A percentile compares a stretch with the other conserved stretches of the same genome.
These are phyloP conservation scores for Brettanomyces nanus DNA, from an alignment of 805 yeast genomes.

Conservation along the genomic window DNA sequence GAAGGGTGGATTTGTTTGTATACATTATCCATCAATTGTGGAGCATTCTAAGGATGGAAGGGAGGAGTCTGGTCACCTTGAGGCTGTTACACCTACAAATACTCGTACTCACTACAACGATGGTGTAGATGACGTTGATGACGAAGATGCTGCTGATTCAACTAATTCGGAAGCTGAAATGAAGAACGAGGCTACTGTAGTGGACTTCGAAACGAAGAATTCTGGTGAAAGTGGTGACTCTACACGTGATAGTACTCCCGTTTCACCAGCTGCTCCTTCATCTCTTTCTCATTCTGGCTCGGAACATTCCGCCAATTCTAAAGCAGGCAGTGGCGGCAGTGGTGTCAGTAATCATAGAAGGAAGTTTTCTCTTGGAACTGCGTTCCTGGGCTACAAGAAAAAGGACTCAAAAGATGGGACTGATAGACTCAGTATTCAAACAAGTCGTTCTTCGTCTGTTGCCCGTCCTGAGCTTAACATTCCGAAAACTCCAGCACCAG, in stretches of 20 bases:
- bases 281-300: background rate
- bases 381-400: slow-evolving; percentile 45
- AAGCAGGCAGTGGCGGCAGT: slow-evolving; percentile 13
- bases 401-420: slow-evolving; percentile 21
- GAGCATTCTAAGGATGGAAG: slow-evolving; percentile 1
- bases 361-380: slow-evolving; percentile 56
- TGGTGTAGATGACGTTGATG: background rate
- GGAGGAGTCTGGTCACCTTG: background rate
- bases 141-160: background rate
- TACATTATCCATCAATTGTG: slow-evolving; percentile 48
- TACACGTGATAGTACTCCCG: background rate
- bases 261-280: slow-evolving; percentile 1
- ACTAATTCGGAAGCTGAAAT: background rate
- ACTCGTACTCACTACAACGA: background rate
- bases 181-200: slow-evolving; percentile 2
- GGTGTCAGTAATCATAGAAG: slow-evolving; percentile 35
- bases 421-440: too few species aligned
- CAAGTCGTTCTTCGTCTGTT: too few species aligned
- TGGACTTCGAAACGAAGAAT: background rate
- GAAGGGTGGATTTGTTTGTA: slow-evolving; percentile 87
- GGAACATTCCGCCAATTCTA: slow-evolving; percentile 19
- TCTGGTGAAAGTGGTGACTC: slow-evolving; percentile 1
- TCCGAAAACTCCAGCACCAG: slow-evolving; percentile 32
- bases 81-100: background rate
- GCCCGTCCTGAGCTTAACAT: slow-evolving; percentile 35